Conservation (phyloP, 768 basidiomycete genomes). For the Tulasnella sp. region DNA sequence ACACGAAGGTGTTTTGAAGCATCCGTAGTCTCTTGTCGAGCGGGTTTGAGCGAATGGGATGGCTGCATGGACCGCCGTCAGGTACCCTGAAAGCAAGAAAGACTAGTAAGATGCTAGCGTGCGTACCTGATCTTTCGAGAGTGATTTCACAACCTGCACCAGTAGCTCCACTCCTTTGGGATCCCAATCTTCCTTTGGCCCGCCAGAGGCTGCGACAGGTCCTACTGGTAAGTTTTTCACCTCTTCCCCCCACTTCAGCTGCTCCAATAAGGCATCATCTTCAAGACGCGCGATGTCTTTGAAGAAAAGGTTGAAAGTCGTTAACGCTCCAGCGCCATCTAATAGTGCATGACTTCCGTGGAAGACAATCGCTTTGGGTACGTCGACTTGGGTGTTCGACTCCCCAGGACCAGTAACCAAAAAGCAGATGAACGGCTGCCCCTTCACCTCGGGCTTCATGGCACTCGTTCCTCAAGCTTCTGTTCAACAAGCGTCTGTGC, state of each 20-base stretch:
- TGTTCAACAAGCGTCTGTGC: background rate
- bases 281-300: background rate
- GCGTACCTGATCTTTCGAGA: background rate
- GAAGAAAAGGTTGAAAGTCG: slow-evolving; percentile 15
- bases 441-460: background rate
- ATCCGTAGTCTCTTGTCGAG: slow-evolving; percentile 14
- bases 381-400: background rate
- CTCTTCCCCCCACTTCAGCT: slow-evolving; percentile 10
- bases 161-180: background rate
- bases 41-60: slow-evolving; percentile 19
- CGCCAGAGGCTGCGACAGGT: background rate
- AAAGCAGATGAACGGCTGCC: slow-evolving; percentile 16
- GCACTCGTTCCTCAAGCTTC: background rate
- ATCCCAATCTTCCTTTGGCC: slow-evolving; percentile 8
- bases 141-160: background rate
- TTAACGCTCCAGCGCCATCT: background rate
- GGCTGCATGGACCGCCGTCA: background rate
- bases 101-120: background rate
- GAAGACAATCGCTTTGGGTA: slow-evolving; percentile 14
- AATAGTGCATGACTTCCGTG: slow-evolving; percentile 18
- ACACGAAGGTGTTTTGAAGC: background rate
- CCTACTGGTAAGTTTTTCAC: slow-evolving; percentile 12
- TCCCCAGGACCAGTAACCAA: background rate
- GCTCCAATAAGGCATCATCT: background rate
- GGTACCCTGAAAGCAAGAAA: background rate